A percentile compares a stretch with the other conserved stretches of the same genome.
These are phyloP conservation scores for Phytophthora cactorum DNA, from an alignment of 352 stramenopile species.

Conservation along the genomic window DNA sequence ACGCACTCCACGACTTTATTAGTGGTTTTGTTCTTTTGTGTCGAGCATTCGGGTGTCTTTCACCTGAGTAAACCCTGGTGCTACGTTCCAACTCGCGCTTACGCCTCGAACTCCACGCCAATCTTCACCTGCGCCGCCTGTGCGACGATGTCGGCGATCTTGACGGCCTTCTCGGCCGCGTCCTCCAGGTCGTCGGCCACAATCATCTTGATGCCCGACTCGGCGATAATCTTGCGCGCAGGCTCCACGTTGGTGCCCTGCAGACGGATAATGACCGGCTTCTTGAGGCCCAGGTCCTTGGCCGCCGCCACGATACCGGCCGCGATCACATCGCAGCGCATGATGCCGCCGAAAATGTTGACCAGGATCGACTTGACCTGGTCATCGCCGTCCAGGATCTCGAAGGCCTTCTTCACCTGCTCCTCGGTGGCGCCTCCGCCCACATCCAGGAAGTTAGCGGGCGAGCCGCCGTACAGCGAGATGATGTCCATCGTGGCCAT, in stretches of 20 bases:
- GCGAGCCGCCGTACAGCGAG: slow-evolving; percentile 96
- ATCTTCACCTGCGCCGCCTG: slow-evolving; percentile 78
- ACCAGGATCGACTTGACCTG: slow-evolving; percentile 98
- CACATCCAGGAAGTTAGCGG: slow-evolving; percentile 99
- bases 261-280: slow-evolving; percentile 98
- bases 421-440: slow-evolving; percentile 94
- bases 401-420: slow-evolving; percentile 90
- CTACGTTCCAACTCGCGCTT: slow-evolving; percentile 33
- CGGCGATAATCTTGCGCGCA: slow-evolving; percentile 93
- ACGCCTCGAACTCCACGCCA: slow-evolving; percentile 74
- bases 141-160: slow-evolving; percentile 84
- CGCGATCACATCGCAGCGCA: slow-evolving; percentile 98
- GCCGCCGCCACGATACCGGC: slow-evolving; percentile 96
- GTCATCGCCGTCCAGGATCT: slow-evolving; percentile 90
- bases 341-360: slow-evolving; percentile 99
- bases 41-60: slow-evolving; percentile 37
- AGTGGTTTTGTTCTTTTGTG: slow-evolving; percentile 26
- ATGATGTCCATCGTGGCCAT: slow-evolving; percentile 99
- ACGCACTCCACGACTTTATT: slow-evolving; percentile 40
- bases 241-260: slow-evolving; percentile 98
- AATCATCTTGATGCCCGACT: slow-evolving; percentile 95
- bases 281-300: slow-evolving; percentile 96
- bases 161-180: slow-evolving; percentile 95
- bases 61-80: slow-evolving; percentile 31
- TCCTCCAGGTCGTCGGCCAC: slow-evolving; percentile 95